Evolutionary conservation across 148 eudicot species (phyloP).

Genomic region (Persicaria maculosa): DNA sequence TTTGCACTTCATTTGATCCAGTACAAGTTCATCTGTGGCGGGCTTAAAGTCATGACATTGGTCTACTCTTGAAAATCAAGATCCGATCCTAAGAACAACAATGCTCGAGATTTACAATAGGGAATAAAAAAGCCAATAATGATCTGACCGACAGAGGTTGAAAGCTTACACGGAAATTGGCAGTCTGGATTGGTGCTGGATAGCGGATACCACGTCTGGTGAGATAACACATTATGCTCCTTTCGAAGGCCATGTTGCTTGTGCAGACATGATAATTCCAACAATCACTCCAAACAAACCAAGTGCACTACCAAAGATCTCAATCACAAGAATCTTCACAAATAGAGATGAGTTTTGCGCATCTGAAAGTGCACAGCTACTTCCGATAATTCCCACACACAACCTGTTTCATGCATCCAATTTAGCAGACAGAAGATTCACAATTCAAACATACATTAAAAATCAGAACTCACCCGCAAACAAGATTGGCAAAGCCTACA

Average conservation of each 20-base stretch:
- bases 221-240: constrained; percentile 14
- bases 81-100: constrained; percentile 4
- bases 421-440: background rate
- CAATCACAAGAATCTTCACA: constrained; percentile 91
- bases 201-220: background rate
- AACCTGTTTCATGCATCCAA: constrained; percentile 36
- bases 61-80: background rate
- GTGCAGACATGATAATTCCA: constrained; percentile 98
- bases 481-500: constrained; percentile 96
- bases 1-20: constrained; percentile 3
- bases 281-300: constrained; percentile 97
- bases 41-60: background rate
- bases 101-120: constrained; percentile 24
- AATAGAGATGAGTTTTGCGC: constrained; percentile 96
- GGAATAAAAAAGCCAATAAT: constrained; percentile 5
- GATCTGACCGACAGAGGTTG: background rate
- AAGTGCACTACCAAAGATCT: constrained; percentile 95
- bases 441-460: background rate
- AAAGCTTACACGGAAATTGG: background rate
- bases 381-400: constrained; percentile 96
- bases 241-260: constrained; percentile 87
- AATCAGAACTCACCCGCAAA: constrained; percentile 64
- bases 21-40: background rate
- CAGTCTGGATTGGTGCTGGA: background rate
- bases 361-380: constrained; percentile 99